Evolutionary conservation across 2,329 filamentous ascomycete genomes (phyloP).

Genomic region (Arthrobotrys conoides): DNA sequence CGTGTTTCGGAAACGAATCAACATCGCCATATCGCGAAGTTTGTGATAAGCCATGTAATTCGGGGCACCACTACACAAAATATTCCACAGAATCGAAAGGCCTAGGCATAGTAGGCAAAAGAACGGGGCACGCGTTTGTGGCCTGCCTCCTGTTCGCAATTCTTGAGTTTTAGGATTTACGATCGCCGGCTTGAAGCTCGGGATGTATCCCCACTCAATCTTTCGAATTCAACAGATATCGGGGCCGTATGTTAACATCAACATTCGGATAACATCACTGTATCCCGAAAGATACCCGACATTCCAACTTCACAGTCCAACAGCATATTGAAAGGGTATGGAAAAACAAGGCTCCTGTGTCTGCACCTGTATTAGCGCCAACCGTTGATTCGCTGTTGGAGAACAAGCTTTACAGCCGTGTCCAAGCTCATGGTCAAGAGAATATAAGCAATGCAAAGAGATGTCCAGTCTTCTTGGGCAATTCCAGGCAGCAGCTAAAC

Average conservation of each 20-base stretch:
- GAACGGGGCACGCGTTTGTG: conserved; percentile 25
- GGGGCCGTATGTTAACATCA: neutral
- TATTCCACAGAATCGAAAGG: no score
- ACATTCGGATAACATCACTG: neutral
- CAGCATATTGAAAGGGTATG: neutral
- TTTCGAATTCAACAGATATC: neutral
- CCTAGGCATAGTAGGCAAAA: neutral
- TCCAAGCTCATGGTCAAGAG: conserved; percentile 43
- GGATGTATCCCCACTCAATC: conserved; percentile 7
- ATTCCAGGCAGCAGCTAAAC: conserved; percentile 48
- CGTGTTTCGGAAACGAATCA: conserved; percentile 23
- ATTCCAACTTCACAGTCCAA: neutral
- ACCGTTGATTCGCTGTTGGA: conserved; percentile 1
- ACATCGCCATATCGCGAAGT: neutral
- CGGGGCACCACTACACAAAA: no score
- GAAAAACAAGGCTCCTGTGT: neutral
- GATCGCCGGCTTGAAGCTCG: conserved; percentile 29
- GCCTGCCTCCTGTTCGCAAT: conserved; percentile 6
- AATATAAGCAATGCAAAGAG: conserved; percentile 47
- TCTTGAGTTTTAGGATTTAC: conserved; percentile 22
- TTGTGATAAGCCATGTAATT: no score
- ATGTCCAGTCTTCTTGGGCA: conserved; percentile 47
- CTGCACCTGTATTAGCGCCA: conserved; percentile 15
- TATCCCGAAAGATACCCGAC: conserved; percentile 5
- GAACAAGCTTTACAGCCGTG: conserved; percentile 46